Conservation (phyloP, 192 early-diverging fungal genomes). For the Gamsiella multidivaricata region DNA sequence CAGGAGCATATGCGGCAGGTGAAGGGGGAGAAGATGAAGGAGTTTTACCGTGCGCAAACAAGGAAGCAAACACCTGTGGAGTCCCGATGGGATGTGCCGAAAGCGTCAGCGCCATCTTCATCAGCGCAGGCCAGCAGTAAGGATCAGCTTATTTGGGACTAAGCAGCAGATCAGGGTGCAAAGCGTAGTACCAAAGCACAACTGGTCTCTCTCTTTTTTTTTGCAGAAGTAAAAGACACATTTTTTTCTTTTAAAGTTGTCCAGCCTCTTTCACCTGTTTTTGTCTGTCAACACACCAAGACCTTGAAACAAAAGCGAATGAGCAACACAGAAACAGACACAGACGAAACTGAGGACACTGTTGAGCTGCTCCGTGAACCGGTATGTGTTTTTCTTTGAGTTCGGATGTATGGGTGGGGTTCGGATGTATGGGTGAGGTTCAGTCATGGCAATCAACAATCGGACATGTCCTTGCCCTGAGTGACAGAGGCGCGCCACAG, state of each 20-base stretch:
- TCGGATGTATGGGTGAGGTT: too few relatives aligned
- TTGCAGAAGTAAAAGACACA: too few relatives aligned
- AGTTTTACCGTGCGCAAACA: slow-evolving; percentile 55
- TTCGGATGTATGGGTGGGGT: too few relatives aligned
- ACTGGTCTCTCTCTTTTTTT: too few relatives aligned
- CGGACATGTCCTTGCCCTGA: too few relatives aligned
- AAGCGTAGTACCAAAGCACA: too few relatives aligned
- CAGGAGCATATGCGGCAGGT: slow-evolving; percentile 66
- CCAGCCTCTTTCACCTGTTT: slow-evolving; percentile 1
- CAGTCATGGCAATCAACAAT: too few relatives aligned
- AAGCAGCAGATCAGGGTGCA: not conserved
- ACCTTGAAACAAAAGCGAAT: not conserved
- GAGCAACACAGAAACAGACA: slow-evolving; percentile 10
- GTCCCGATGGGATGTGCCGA: slow-evolving; percentile 51
- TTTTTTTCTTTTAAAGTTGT: slow-evolving; percentile 8
- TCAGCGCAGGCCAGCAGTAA: slow-evolving; percentile 44
- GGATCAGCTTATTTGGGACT: slow-evolving; percentile 62
- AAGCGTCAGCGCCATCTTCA: slow-evolving; percentile 25
- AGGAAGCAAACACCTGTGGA: slow-evolving; percentile 48
- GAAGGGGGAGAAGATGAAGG: slow-evolving; percentile 54
- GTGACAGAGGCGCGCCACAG: too few relatives aligned
- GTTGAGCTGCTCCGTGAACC: slow-evolving; percentile 20
- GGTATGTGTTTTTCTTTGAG: slow-evolving; percentile 1
- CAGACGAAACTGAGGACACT: slow-evolving; percentile 10
- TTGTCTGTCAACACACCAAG: not conserved